Evolutionary conservation across 1,139 yeast species (phyloP).

Genomic region (Candida tetrigidarum): DNA sequence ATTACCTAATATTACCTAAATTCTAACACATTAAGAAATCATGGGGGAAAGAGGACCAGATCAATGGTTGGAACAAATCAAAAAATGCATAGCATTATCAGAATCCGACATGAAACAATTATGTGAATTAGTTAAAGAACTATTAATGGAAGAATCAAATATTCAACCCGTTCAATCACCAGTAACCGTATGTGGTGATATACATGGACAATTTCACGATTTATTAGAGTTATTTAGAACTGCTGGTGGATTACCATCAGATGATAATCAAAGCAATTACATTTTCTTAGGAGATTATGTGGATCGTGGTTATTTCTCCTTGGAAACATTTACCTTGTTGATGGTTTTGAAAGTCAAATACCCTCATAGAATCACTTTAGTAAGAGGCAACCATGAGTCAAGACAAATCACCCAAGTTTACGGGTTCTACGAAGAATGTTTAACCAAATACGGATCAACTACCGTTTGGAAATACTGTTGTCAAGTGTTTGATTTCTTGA

Average conservation of each 20-base stretch:
- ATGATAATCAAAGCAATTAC: constrained; percentile 57
- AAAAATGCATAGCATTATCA: constrained; percentile 84
- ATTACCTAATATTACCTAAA: not conserved
- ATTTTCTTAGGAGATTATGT: constrained; percentile 94
- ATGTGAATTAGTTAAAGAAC: constrained; percentile 90
- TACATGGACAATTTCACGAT: constrained; percentile 98
- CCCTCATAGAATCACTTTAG: constrained; percentile 85
- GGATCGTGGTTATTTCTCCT: constrained; percentile 92
- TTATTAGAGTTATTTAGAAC: constrained; percentile 86
- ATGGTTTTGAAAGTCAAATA: constrained; percentile 90
- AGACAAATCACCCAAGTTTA: constrained; percentile 96
- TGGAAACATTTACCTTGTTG: constrained; percentile 89
- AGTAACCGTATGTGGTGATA: constrained; percentile 99
- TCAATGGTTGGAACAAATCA: constrained; percentile 93
- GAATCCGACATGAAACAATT: constrained; percentile 96
- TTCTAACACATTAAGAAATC: constrained; percentile 1
- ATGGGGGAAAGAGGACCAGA: constrained; percentile 91
- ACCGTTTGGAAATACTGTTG: constrained; percentile 98
- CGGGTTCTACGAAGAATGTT: constrained; percentile 90
- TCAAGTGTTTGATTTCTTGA: constrained; percentile 91
- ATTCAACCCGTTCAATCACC: constrained; percentile 97
- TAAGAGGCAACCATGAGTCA: constrained; percentile 93
- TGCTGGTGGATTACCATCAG: constrained; percentile 88
- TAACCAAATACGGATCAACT: constrained; percentile 92
- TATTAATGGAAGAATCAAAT: constrained; percentile 77